Evolutionary conservation across 441 rosid species (phyloP), one percentile per base, ranked within the genome.

Genomic region (Populus hybrid): DNA sequence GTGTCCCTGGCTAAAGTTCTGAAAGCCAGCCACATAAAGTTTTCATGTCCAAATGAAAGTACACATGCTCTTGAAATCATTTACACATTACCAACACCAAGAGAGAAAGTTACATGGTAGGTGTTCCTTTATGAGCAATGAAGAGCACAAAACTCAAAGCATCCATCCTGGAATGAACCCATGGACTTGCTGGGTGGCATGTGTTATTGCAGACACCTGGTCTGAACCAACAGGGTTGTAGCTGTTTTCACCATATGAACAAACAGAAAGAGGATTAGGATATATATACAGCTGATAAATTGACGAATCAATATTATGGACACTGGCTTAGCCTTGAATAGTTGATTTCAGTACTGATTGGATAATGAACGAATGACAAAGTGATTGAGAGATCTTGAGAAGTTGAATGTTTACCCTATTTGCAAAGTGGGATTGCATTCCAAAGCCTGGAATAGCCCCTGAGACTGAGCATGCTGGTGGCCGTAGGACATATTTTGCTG

Each of bases 101-200:
- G 76, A 46, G 71, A 79, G 75, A 80, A 81, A 70, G 46, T 76
- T 73, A 73, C 67, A 69, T 69, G 42, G 65, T 11, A 54, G 67
- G 61, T 66, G 54, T 38, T 24, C 50, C 21, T 67, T 73, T 77
- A 72, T 76, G 66, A 40, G 26, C 74, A 20, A 32, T 50, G 10
- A 5, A 63, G 10, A 18, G n/a, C 69, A 11, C 66, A 28, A 75
- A 76, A 70, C 54, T 92, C 85, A 93, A 69, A 95, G 94, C 99
- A 94, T 95, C 99, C 99, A 94, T 66, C 98, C 99, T 34, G 99
- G 99, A 76, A 95, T 88, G 80, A 89, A 95, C 38, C 99, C 97
- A 71, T 74, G 84, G 26, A 89, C 97, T 83, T 85, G 94, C 67
- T 89, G 98, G 68, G 82, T 84, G 68, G 81, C 83, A 81, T 92